These are phyloP conservation scores for Lepiota venenata DNA, from an alignment of 768 basidiomycete genomes.

Conservation along the genomic window DNA sequence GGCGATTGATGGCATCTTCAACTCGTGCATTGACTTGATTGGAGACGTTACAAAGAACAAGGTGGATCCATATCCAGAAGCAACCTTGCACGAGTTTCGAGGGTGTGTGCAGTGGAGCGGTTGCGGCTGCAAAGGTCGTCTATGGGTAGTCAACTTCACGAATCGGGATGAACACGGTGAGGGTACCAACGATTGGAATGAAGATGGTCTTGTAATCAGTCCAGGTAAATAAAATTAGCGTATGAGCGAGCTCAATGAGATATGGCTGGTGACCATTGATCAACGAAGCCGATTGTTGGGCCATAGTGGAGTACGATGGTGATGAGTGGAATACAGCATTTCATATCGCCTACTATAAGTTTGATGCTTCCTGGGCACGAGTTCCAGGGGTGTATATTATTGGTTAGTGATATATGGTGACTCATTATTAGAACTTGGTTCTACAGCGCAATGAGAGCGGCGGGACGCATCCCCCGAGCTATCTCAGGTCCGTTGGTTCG, in stretches of 20 bases:
- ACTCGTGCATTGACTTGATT: constrained; percentile 6
- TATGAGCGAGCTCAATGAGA: not conserved
- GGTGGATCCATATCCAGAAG: constrained; percentile 10
- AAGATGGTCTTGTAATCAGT: constrained; percentile 12
- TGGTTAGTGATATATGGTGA: too few species aligned
- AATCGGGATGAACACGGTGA: constrained; percentile 14
- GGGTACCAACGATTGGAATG: constrained; percentile 6
- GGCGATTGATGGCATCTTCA: constrained; percentile 11
- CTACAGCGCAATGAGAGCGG: too few species aligned
- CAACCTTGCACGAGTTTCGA: constrained; percentile 27
- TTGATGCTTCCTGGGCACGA: too few species aligned
- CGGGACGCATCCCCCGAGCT: too few species aligned
- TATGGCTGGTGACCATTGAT: too few species aligned
- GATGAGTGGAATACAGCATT: too few species aligned
- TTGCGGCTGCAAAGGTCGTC: constrained; percentile 15
- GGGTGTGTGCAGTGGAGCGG: constrained; percentile 29
- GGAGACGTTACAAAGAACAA: constrained; percentile 8
- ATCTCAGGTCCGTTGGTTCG: too few species aligned
- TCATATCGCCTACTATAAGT: too few species aligned
- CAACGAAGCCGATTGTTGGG: too few species aligned
- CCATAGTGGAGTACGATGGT: too few species aligned
- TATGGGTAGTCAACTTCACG: constrained; percentile 26
- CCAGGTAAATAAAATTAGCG: constrained; percentile 9
- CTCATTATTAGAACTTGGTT: too few species aligned
- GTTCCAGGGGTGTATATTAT: too few species aligned